These are phyloP conservation scores for Termitomyces sp. DNA, from an alignment of 768 basidiomycete genomes.

Conservation along the genomic window DNA sequence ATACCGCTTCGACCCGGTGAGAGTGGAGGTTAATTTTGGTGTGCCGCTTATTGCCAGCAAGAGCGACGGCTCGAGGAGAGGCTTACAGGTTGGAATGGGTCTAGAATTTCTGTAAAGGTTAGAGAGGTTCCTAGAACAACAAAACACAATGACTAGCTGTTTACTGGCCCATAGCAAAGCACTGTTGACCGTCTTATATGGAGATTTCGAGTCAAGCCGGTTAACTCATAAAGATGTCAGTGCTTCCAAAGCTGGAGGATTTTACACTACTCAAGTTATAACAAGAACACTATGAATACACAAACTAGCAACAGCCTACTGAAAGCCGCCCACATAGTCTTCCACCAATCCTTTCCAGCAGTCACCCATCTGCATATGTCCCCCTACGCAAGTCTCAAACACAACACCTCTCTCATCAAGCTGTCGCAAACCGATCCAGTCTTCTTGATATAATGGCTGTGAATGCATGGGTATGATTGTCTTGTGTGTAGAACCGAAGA, in stretches of 20 bases:
- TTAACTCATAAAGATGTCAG: too few species aligned
- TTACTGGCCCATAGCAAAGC: neutral
- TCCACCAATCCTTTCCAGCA: slow-evolving; percentile 59
- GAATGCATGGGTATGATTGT: slow-evolving; percentile 63
- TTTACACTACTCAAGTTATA: neutral
- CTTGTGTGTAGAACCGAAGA: slow-evolving; percentile 8
- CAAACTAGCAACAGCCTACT: too few species aligned
- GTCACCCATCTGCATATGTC: slow-evolving; percentile 69
- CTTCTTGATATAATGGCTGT: slow-evolving; percentile 71
- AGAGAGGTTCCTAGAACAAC: neutral
- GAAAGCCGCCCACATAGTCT: slow-evolving; percentile 33
- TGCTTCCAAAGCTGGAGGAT: too few species aligned
- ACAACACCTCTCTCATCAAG: slow-evolving; percentile 64
- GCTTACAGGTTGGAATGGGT: slow-evolving; percentile 80
- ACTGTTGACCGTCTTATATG: neutral
- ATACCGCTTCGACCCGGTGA: slow-evolving; percentile 77
- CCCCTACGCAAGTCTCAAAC: slow-evolving; percentile 62
- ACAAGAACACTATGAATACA: neutral
- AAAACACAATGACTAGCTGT: neutral
- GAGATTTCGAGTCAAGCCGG: neutral
- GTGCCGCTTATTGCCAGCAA: slow-evolving; percentile 70
- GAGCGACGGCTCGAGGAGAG: slow-evolving; percentile 64
- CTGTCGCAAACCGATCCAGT: slow-evolving; percentile 76
- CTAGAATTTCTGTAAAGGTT: slow-evolving; percentile 55
- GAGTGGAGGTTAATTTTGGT: slow-evolving; percentile 88